Percentiles rank a stretch among this genome's conserved stretches.
Conservation (phyloP, 768 basidiomycete genomes). For the Sarcodon sp. region DNA sequence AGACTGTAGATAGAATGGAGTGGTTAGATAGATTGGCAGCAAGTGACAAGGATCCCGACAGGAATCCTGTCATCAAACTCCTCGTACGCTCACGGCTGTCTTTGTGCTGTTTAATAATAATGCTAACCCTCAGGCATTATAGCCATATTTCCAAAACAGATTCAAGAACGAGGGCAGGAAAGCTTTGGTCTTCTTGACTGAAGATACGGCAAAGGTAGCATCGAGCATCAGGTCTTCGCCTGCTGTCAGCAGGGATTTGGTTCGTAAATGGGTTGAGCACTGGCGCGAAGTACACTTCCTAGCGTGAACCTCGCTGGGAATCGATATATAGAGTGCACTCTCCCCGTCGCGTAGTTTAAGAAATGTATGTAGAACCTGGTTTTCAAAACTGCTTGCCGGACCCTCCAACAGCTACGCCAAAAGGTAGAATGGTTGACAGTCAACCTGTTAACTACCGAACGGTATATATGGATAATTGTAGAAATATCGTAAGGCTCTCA, state of each 20-base stretch:
- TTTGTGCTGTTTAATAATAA: conserved; percentile 4
- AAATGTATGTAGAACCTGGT: too few relatives aligned
- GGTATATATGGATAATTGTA: too few relatives aligned
- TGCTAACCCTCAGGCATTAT: not conserved
- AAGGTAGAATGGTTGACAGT: too few relatives aligned
- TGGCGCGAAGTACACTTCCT: conserved; percentile 29
- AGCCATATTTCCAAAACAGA: conserved; percentile 23
- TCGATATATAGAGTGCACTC: too few relatives aligned
- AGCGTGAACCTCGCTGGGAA: too few relatives aligned
- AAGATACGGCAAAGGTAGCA: conserved; percentile 17
- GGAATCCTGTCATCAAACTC: conserved; percentile 31
- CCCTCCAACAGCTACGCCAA: too few relatives aligned
- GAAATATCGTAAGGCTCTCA: too few relatives aligned
- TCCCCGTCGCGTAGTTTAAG: too few relatives aligned
- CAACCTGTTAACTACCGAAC: too few relatives aligned
- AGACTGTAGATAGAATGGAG: conserved; percentile 18
- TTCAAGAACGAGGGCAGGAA: conserved; percentile 12
- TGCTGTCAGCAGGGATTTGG: conserved; percentile 18
- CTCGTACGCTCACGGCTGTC: conserved; percentile 11
- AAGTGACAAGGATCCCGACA: conserved; percentile 21
- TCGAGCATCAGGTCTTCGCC: conserved; percentile 19
- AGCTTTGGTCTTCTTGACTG: conserved; percentile 23
- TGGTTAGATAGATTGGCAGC: conserved; percentile 25
- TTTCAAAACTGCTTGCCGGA: too few relatives aligned
- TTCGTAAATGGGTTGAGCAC: conserved; percentile 26